Conservation (phyloP, 768 basidiomycete species). For the Coprinopsis cinerea region DNA sequence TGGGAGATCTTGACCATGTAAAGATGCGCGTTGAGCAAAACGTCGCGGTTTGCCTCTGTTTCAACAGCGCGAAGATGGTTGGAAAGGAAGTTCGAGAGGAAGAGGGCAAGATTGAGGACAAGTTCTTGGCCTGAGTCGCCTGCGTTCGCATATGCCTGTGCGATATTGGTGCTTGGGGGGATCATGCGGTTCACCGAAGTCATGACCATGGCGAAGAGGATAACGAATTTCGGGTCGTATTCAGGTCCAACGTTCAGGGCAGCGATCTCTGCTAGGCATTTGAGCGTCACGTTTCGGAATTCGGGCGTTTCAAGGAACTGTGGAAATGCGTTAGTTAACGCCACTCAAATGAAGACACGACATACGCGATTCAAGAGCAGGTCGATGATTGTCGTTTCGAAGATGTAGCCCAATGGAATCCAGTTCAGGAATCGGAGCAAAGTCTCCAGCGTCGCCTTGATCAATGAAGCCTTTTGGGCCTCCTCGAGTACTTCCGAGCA, state of each 20-base stretch:
- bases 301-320: slow-evolving; percentile 96
- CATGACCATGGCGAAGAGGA: slow-evolving; percentile 98
- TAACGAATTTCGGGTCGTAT: slow-evolving; percentile 97
- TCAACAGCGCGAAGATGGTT: slow-evolving; percentile 94
- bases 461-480: slow-evolving; percentile 91
- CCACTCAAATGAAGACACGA: slow-evolving; percentile 13
- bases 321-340: slow-evolving; percentile 10
- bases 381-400: slow-evolving; percentile 97
- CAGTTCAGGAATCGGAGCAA: slow-evolving; percentile 94
- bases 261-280: slow-evolving; percentile 95
- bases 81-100: slow-evolving; percentile 93
- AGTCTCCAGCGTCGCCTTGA: slow-evolving; percentile 93
- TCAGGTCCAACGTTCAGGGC: slow-evolving; percentile 91
- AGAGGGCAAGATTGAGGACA: slow-evolving; percentile 94
- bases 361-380: slow-evolving; percentile 84
- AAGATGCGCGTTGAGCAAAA: slow-evolving; percentile 91
- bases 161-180: slow-evolving; percentile 91
- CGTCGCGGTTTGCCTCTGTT: slow-evolving; percentile 82
- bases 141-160: slow-evolving; percentile 84
- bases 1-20: slow-evolving; percentile 99
- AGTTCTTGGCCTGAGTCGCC: slow-evolving; percentile 94
- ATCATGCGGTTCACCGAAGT: slow-evolving; percentile 96
- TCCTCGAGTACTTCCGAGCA: slow-evolving; percentile 96
- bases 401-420: slow-evolving; percentile 99
- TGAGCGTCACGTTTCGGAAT: slow-evolving; percentile 94